phyloP scores from a whole-genome alignment of 345 rosid genomes.

The Euphorbia peplus region DNA sequence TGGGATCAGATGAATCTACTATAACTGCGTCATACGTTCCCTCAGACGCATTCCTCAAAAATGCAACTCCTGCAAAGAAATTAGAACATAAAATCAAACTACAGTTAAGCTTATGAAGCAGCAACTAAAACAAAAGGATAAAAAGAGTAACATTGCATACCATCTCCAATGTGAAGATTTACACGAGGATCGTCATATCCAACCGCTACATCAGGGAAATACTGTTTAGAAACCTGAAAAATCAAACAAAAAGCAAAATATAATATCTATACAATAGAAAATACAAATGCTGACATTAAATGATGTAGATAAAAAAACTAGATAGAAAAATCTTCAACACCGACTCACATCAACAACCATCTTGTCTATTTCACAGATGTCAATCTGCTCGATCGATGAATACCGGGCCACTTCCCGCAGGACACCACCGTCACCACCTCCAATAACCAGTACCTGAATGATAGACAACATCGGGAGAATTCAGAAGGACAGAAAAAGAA shows the following conservation, averaged over 20 bases:
- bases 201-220: slow-evolving; percentile 75
- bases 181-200: slow-evolving; percentile 97
- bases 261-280: too few species aligned
- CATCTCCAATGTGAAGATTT: slow-evolving; percentile 77
- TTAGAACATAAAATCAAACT: neutral
- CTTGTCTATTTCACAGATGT: slow-evolving; percentile 91
- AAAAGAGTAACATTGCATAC: slow-evolving; percentile 34
- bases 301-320: neutral
- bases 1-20: slow-evolving; percentile 95
- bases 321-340: neutral
- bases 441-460: slow-evolving; percentile 80
- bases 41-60: slow-evolving; percentile 64
- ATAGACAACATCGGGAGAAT: neutral
- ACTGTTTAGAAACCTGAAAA: slow-evolving; percentile 73
- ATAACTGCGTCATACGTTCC: slow-evolving; percentile 92
- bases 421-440: slow-evolving; percentile 98
- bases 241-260: neutral
- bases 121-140: neutral
- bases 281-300: too few species aligned
- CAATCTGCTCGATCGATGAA: slow-evolving; percentile 77
- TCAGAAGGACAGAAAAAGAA: neutral
- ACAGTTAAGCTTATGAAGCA: neutral
- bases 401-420: slow-evolving; percentile 86
- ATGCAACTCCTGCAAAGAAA: slow-evolving; percentile 69
- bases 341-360: slow-evolving; percentile 94